Evolutionary conservation across 208 protist species (phyloP), one percentile per base, ranked within the genome.

Genomic region (Lotmaria passim): DNA sequence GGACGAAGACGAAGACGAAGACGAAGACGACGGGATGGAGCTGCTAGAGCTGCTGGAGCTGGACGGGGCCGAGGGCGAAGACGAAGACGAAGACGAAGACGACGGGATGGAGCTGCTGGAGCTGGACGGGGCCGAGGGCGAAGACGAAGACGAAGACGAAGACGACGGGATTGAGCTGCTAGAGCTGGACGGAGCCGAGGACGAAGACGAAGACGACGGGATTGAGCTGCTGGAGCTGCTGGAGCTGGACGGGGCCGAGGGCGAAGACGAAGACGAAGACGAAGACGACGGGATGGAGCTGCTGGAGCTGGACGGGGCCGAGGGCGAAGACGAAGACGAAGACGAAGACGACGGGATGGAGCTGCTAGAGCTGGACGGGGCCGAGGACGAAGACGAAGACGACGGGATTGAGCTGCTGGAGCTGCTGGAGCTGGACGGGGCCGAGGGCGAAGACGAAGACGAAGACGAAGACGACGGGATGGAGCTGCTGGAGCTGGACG

Each of bases 301-400:
- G 34, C 38, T 47, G 0, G 33, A 34, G 50, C 24, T 38, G 23
- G 57, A 30, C 14, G 57, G 3, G 2, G 15, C 1, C 23, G 52
- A 55, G 3, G 50, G 36, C 15, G 38, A 61, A 12, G 53, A 70
- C 12, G 53, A 62, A n/a, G n/a, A n/a, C n/a, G n/a, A n/a, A n/a
- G n/a, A n/a, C n/a, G n/a, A n/a, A 2, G 43, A 60, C 17, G 63
- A 48, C n/a, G 60, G 38, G 19, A 4, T 56, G 19, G 43, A 51
- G 36, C 36, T 46, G 62, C 50, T 58, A 1, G 39, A 59, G 39
- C 30, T 62, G n/a, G n/a, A n/a, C n/a, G n/a, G n/a, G n/a, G n/a
- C n/a, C n/a, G n/a, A n/a, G n/a, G n/a, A n/a, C n/a, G n/a, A n/a
- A n/a, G n/a, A n/a, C n/a, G n/a, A n/a, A n/a, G n/a, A n/a, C n/a